Evolutionary conservation across 1,284 basidiomycete species (phyloP).

Genomic region (Leccinum laetum): DNA sequence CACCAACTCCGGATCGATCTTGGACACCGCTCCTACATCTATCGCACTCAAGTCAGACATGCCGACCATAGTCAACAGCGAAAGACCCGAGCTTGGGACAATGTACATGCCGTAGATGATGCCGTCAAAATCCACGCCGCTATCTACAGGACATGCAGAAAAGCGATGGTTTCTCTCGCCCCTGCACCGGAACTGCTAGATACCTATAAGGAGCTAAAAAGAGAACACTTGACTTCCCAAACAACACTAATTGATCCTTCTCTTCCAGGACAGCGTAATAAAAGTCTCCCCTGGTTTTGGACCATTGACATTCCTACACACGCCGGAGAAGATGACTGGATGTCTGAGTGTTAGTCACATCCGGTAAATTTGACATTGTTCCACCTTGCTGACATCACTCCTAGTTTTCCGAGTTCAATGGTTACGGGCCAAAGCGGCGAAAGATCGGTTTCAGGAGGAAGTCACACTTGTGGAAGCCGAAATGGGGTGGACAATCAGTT

Average conservation of each 20-base stretch:
- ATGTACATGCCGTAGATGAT: no score
- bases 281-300: background rate
- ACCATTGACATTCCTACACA: background rate
- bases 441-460: background rate
- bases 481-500: background rate
- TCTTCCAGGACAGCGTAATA: background rate
- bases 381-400: background rate
- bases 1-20: background rate
- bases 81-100: no score
- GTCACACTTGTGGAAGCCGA: background rate
- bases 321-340: background rate
- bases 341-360: background rate
- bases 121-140: no score
- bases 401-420: background rate
- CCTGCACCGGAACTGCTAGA: no score
- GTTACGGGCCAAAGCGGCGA: background rate
- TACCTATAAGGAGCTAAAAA: background rate
- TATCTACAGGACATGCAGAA: no score
- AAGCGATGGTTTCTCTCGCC: no score
- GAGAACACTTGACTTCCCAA: background rate
- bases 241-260: background rate
- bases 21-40: background rate
- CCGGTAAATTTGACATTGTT: background rate
- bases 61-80: no score
- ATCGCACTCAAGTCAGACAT: no score